A percentile compares a stretch with the other conserved stretches of the same genome.
Evolutionary conservation across 2,329 filamentous ascomycete genomes (phyloP).

Genomic region (Proliferodiscus dingleyae): DNA sequence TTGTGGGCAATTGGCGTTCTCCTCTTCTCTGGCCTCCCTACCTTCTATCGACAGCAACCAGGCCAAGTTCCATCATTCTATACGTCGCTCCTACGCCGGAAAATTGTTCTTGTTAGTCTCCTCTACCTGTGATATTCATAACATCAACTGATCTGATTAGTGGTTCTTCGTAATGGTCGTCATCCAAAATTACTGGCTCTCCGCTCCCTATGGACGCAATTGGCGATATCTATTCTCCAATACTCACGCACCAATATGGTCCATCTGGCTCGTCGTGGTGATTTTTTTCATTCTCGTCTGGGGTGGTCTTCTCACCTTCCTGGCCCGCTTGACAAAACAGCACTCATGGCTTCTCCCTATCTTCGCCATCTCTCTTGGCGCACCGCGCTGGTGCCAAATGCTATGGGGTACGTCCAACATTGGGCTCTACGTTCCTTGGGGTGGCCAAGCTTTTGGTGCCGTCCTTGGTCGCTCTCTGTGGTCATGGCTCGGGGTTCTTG

Average conservation of each 20-base stretch:
- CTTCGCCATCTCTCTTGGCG: constrained; percentile 61
- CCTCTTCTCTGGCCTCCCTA: constrained; percentile 57
- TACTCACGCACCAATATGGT: constrained; percentile 47
- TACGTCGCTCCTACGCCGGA: constrained; percentile 53
- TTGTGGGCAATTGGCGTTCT: constrained; percentile 52
- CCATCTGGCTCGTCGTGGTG: constrained; percentile 51
- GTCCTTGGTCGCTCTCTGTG: constrained; percentile 54
- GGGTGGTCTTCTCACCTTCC: constrained; percentile 45
- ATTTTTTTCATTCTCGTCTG: constrained; percentile 53
- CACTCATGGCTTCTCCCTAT: constrained; percentile 65
- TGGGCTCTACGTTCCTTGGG: constrained; percentile 60
- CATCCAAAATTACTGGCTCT: constrained; percentile 64
- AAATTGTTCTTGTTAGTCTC: constrained; percentile 46
- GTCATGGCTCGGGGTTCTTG: constrained; percentile 64
- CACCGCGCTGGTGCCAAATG: constrained; percentile 63
- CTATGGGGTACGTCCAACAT: constrained; percentile 59
- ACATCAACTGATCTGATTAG: background rate
- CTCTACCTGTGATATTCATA: background rate
- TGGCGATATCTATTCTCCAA: constrained; percentile 45
- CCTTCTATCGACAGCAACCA: constrained; percentile 61
- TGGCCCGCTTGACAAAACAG: constrained; percentile 50
- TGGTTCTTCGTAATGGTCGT: constrained; percentile 63
- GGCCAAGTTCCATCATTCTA: constrained; percentile 63
- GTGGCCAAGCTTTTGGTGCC: constrained; percentile 47
- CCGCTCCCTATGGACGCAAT: constrained; percentile 61